These are phyloP conservation scores for Phytophthora podocarpi DNA, from an alignment of 352 stramenopile genomes.

Conservation along the genomic window DNA sequence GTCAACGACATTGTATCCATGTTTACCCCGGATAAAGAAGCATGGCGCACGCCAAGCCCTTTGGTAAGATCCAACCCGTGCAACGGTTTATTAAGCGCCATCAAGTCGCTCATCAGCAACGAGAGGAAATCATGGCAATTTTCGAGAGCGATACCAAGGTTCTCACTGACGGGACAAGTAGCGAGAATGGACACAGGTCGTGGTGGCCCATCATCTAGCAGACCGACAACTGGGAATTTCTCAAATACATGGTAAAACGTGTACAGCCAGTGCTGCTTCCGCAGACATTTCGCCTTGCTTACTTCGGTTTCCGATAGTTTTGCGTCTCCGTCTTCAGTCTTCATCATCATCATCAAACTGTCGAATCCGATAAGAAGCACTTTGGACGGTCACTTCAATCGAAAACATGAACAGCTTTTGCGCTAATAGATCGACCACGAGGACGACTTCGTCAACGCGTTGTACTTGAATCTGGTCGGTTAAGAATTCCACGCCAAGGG, in stretches of 20 bases:
- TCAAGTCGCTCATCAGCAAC: conserved; percentile 45
- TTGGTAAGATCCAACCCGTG: conserved; percentile 36
- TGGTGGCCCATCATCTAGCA: neutral
- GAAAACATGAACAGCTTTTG: conserved; percentile 28
- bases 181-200: conserved; percentile 12
- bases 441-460: conserved; percentile 32
- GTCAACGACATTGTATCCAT: conserved; percentile 22
- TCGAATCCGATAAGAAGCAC: conserved; percentile 59
- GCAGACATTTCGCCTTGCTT: conserved; percentile 9
- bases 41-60: neutral
- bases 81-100: conserved; percentile 45
- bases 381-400: conserved; percentile 49
- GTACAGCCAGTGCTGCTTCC: conserved; percentile 31
- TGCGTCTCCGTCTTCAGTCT: neutral
- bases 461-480: conserved; percentile 30
- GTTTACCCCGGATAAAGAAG: neutral
- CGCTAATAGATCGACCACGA: conserved; percentile 42
- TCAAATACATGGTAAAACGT: conserved; percentile 7
- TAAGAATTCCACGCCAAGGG: conserved; percentile 31
- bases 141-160: conserved; percentile 1
- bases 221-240: neutral
- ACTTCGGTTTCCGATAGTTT: conserved; percentile 1
- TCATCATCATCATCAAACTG: conserved; percentile 21
- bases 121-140: conserved; percentile 36
- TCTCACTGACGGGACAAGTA: conserved; percentile 2